Base-by-base conservation (phyloP, 2,329 filamentous ascomycete species). In the Neurospora crassa region DNA sequence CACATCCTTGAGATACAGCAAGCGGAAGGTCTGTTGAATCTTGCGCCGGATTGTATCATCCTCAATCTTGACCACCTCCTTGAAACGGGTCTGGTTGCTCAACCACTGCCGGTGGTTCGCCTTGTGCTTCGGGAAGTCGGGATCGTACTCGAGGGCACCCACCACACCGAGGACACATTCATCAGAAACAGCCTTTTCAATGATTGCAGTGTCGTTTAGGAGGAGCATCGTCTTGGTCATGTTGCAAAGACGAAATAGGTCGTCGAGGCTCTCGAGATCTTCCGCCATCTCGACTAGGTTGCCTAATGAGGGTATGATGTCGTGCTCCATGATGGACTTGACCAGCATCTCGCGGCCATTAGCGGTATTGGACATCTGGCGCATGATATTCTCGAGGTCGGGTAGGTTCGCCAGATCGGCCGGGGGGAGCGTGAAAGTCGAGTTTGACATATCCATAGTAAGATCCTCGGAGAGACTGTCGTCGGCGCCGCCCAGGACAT, bases 1-100 rank as follows among this genome's bases (percentile, higher is more conserved):
- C n/a, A 99, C 96, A 78, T 99, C 96, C 80, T 98, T 99, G 70
- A 99, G 86, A 79, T 99, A 99, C 78, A 97, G 94, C 42, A 99
- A 84, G 47, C 96, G 92, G 83, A 97, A 97, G 0, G 96, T 98
- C 80, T 94, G 93, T 78, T 97, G 94, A 47, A 99, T 98, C 84
- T 98, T 98, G 77, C 89, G 90, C 75, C 91, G 89, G 74, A 97
- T 92, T 69, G 87, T 83, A 6, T 90, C 87, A 76, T 97, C 93
- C 76, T 94, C 91, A 76, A 99, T 97, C 70, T 89, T 91, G 20
- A 99, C 94, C 14, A 99, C 96, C 83, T 99, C 95, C 81, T 97
- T 98, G 81, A 94, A 99, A 76, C 94, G 91, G 24, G 93, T 93
- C 77, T 94, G 89, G 79, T 96, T 93, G 73, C 91, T 90, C 70